Base-by-base conservation (phyloP, 495 filamentous ascomycete species). In the Penicillium steckii region DNA sequence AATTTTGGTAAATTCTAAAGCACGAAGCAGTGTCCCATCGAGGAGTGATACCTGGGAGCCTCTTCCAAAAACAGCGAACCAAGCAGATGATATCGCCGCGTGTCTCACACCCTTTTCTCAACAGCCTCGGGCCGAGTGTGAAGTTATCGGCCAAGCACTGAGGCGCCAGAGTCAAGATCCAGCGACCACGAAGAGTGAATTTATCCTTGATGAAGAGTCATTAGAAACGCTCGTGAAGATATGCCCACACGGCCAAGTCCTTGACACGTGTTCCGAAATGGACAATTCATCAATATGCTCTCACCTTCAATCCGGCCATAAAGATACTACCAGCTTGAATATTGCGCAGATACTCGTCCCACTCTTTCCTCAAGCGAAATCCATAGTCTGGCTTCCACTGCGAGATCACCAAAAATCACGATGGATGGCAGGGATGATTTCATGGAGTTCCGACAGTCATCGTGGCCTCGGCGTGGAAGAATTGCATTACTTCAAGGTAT, bases 381-480 rank as follows among this genome's bases (percentile, higher is more conserved):
- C 73, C 38, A 61, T 83, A 4, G 69, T 81, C 8, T 81, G 85
- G 53, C 67, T 83, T 27, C 84, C 85, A 0, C 60, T 89, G 3
- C 87, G 84, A 78, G 80, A 86, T 53, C 75, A 78, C 41, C 76
- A 80, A 32, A 73, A 77, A 47, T 78, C 81, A 5, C 67, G 81
- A 25, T 89, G 85, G 85, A 84, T 82, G 64, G 74, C 84, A 0
- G 83, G 80, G 2, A 73, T 73, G 0, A 62, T 89, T 4, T 68
- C 80, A 3, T 88, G 83, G 82, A 80, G 77, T 1, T 66, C 62
- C 26, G 70, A 78, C 7, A 64, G 61, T 27, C 72, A 77, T 37
- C 64, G 81, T 2, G 59, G 66, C 5, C 71, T 72, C 0, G 60
- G 53, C 1, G 43, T 46, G 2, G 76, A 80, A 22, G 81, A 85